Evolutionary conservation across 352 stramenopile genomes (phyloP).

Genomic region (Phytophthora pluvialis): DNA sequence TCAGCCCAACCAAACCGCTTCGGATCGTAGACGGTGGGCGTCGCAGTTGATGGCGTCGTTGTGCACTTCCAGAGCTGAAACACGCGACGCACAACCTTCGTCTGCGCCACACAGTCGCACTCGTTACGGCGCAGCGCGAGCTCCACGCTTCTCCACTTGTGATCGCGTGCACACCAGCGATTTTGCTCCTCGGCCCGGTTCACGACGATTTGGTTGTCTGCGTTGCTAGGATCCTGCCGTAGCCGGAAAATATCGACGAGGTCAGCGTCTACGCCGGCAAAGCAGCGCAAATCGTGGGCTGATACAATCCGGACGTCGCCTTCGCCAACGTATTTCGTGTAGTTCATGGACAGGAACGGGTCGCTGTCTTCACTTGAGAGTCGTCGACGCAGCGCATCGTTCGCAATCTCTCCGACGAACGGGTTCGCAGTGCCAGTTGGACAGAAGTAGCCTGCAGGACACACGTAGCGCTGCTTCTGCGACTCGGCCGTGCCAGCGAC

Average conservation of each 20-base stretch:
- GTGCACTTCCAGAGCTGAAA: constrained; percentile 96
- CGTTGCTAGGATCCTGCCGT: constrained; percentile 11
- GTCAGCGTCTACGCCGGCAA: constrained; percentile 88
- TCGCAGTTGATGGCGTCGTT: constrained; percentile 35
- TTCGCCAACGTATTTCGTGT: constrained; percentile 92
- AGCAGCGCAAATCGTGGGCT: constrained; percentile 92
- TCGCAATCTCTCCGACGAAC: constrained; percentile 85
- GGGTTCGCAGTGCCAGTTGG: constrained; percentile 93
- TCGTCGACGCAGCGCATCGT: constrained; percentile 89
- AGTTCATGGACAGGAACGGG: constrained; percentile 68
- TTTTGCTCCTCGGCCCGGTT: constrained; percentile 82
- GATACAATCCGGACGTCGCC: constrained; percentile 89
- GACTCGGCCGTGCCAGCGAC: constrained; percentile 84
- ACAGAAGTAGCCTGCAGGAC: constrained; percentile 94
- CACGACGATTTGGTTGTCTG: constrained; percentile 36
- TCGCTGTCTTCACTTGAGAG: constrained; percentile 70
- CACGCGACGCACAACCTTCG: constrained; percentile 88
- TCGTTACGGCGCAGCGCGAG: constrained; percentile 89
- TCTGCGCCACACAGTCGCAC: constrained; percentile 92
- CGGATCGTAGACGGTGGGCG: constrained; percentile 41
- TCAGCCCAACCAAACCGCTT: constrained; percentile 64
- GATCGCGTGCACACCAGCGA: constrained; percentile 89
- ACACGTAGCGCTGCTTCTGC: constrained; percentile 78
- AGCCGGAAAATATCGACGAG: constrained; percentile 64
- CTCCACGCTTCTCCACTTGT: constrained; percentile 93